Evolutionary conservation across 75 land plant genomes (phyloP).

Genomic region (Chamaecyparis obtusa): DNA sequence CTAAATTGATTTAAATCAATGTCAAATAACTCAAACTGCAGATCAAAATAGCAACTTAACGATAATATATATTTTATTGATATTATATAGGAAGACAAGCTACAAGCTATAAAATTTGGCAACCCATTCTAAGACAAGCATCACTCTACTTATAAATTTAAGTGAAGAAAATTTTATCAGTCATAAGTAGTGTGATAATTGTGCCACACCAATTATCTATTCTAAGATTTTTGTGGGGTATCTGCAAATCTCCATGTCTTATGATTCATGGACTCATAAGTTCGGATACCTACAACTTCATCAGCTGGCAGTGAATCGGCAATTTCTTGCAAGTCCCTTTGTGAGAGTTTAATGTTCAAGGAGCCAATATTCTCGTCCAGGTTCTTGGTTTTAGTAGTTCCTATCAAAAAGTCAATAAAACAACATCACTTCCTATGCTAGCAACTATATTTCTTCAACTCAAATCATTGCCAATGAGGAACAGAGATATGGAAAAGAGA

Average conservation of each 20-base stretch:
- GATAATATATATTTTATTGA: neutral
- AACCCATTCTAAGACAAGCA: neutral
- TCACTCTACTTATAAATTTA: neutral
- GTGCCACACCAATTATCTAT: neutral
- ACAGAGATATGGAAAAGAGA: neutral
- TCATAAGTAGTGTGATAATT: neutral
- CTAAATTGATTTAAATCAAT: neutral
- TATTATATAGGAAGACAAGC: neutral
- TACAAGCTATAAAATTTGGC: neutral
- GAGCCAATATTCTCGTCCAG: constrained; percentile 44
- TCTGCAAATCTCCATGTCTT: constrained; percentile 28
- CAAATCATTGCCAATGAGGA: neutral
- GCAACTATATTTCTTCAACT: neutral
- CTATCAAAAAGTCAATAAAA: constrained; percentile 14
- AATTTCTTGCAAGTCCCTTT: constrained; percentile 38
- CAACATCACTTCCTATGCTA: neutral
- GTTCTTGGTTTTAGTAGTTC: constrained; percentile 50
- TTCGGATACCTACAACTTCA: constrained; percentile 40
- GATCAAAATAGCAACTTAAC: neutral
- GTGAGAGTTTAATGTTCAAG: constrained; percentile 36
- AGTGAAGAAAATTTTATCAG: neutral
- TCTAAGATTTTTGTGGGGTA: constrained; percentile 20
- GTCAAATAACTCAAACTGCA: neutral
- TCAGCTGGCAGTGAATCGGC: constrained; percentile 29
- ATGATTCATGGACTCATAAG: constrained; percentile 6